phyloP scores from a whole-genome alignment of 1,139 yeast species.

The Spathaspora sp. region DNA sequence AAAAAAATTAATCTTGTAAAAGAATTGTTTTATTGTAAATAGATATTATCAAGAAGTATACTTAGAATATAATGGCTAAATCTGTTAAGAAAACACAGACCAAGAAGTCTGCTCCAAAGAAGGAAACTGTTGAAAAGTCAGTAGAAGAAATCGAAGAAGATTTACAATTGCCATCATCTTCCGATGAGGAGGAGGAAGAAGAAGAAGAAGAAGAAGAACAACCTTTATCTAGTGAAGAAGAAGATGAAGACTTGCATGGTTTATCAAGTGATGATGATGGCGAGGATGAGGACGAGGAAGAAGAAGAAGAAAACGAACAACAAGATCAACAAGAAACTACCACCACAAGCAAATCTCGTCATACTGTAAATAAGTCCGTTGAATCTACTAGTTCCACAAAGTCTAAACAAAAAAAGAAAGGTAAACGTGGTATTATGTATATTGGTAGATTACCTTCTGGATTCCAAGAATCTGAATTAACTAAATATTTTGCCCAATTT shows the following conservation, averaged over 20 bases:
- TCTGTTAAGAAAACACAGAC: background rate
- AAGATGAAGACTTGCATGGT: slow-evolving; percentile 25
- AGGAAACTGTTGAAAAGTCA: slow-evolving; percentile 15
- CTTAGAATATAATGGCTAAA: background rate
- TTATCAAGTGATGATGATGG: slow-evolving; percentile 22
- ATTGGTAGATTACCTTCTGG: slow-evolving; percentile 93
- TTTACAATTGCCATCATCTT: slow-evolving; percentile 31
- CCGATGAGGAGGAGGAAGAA: slow-evolving; percentile 26
- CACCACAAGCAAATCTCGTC: slow-evolving; percentile 14
- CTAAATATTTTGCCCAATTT: slow-evolving; percentile 82
- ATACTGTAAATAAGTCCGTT: slow-evolving; percentile 30
- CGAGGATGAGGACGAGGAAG: slow-evolving; percentile 21
- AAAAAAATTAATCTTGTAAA: background rate
- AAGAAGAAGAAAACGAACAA: slow-evolving; percentile 13
- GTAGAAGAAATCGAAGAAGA: slow-evolving; percentile 31
- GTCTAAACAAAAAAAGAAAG: slow-evolving; percentile 19
- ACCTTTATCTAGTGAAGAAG: slow-evolving; percentile 20
- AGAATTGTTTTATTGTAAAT: background rate
- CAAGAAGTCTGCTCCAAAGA: slow-evolving; percentile 4
- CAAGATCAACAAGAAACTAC: slow-evolving; percentile 4
- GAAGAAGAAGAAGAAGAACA: slow-evolving; percentile 19
- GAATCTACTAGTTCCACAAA: slow-evolving; percentile 17
- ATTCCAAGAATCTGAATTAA: slow-evolving; percentile 81
- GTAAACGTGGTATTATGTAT: slow-evolving; percentile 66
- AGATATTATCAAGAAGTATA: background rate